These are phyloP conservation scores for Neoboletus brunneissimus DNA, from an alignment of 768 basidiomycete genomes.

Conservation along the genomic window DNA sequence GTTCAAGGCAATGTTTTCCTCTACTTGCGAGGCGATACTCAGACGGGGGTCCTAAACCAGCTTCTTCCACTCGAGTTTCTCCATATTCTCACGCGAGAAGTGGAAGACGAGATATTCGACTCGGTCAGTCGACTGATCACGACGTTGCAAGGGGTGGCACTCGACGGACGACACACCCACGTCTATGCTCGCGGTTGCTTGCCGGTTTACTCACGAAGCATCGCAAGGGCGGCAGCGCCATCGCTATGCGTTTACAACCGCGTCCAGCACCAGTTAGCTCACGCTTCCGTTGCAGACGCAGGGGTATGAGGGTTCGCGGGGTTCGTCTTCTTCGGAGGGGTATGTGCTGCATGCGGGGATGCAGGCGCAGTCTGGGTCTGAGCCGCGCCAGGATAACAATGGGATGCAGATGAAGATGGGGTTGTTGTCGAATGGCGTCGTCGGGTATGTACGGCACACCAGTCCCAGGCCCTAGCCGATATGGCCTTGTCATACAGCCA, in stretches of 20 bases:
- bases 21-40: no score
- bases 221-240: constrained; percentile 59
- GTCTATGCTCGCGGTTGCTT: constrained; percentile 77
- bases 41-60: constrained; percentile 39
- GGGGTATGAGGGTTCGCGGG: constrained; percentile 29
- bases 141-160: constrained; percentile 68
- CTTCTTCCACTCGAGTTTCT: constrained; percentile 73
- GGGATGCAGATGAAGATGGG: constrained; percentile 33
- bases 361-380: constrained; percentile 13
- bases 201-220: constrained; percentile 67
- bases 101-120: constrained; percentile 70
- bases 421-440: no score
- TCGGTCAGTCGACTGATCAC: constrained; percentile 71
- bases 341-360: constrained; percentile 18
- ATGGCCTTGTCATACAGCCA: no score
- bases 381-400: constrained; percentile 19
- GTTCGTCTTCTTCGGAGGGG: constrained; percentile 25
- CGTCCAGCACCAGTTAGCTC: constrained; percentile 45
- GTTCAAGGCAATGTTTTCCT: constrained; percentile 53
- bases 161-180: constrained; percentile 83
- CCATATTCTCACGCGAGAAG: constrained; percentile 51
- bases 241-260: constrained; percentile 52
- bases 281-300: no score
- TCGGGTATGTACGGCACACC: no score
- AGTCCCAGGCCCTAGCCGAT: no score